Base-by-base conservation (phyloP, 768 basidiomycete species). In the Mycena rebaudengoi region DNA sequence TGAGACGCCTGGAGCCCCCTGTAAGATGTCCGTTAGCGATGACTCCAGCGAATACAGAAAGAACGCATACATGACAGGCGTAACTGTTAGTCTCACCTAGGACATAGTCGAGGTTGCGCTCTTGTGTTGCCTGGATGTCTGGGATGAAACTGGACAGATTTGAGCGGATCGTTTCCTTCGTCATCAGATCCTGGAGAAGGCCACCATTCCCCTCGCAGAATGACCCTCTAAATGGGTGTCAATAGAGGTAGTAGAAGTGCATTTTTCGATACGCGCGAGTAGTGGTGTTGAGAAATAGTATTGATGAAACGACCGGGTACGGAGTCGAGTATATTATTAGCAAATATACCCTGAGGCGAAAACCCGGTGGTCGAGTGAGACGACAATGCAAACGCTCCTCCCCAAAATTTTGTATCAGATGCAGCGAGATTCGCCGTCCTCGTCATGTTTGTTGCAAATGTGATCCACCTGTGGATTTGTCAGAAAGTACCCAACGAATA, bases 61-160 rank as follows among this genome's bases (percentile, higher is more conserved):
- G 33, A 14, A 58, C 23, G 37, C 69, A 80, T 80, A 53, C 82
- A 80, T 49, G 76, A 53, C 60, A 61, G 20, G 60, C 73, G 73
- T 80, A 81, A 69, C 86, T 87, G 66, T 88, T 88, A 5, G 85
- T 87, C 70, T 88, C 86, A 28, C 89, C 91, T 3, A 91, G 75
- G 20, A 91, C 80, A 70, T 88, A 91, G 25, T 80, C 72, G n/a
- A 90, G 74, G 5, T 84, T 84, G 12, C 78, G 72, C 14, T 72
- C 78, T 16, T 76, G 73, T 2, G 83, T 80, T 7, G 84, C 86
- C 7, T 74, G 68, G 46, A 90, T 85, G 71, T 91, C 90, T 5
- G 85, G 78, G 23, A 70, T 69, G 65, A 84, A 89, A 16, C 68
- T 41, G 5, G 84, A 78, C 29, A 91, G 72, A 69, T 91, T 91